Percentiles rank a stretch among this genome's conserved stretches.
Evolutionary conservation across 805 yeast genomes (phyloP).

Genomic region (Wickerhamomyces silvicola): DNA sequence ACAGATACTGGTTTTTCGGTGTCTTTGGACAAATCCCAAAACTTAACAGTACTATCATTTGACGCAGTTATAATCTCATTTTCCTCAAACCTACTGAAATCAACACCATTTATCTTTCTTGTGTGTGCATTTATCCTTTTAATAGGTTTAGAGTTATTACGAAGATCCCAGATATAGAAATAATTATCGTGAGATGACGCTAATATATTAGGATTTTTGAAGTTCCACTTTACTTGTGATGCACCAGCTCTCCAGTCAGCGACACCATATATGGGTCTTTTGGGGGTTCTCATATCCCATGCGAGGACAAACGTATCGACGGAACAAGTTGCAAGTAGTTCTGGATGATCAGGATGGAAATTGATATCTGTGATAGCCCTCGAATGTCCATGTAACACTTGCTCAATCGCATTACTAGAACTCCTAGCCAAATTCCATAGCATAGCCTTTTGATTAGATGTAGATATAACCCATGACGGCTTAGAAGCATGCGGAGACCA

Average conservation of each 20-base stretch:
- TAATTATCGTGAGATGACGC: slow-evolving; percentile 85
- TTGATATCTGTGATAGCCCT: slow-evolving; percentile 95
- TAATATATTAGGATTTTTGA: slow-evolving; percentile 61
- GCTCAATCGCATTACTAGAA: slow-evolving; percentile 72
- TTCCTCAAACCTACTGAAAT: slow-evolving; percentile 59
- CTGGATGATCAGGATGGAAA: slow-evolving; percentile 84
- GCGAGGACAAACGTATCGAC: slow-evolving; percentile 81
- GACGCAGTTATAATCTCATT: slow-evolving; percentile 73
- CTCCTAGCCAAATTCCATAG: slow-evolving; percentile 82
- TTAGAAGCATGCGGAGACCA: slow-evolving; percentile 91
- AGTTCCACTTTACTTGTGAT: slow-evolving; percentile 92
- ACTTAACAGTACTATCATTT: slow-evolving; percentile 76
- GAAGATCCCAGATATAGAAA: slow-evolving; percentile 80
- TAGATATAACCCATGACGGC: slow-evolving; percentile 88
- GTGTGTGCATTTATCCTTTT: slow-evolving; percentile 64
- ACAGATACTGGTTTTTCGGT: slow-evolving; percentile 45
- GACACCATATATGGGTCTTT: slow-evolving; percentile 64
- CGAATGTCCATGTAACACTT: slow-evolving; percentile 81
- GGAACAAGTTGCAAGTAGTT: slow-evolving; percentile 84
- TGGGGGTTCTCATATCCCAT: slow-evolving; percentile 88
- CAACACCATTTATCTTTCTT: slow-evolving; percentile 87
- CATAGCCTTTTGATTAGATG: slow-evolving; percentile 91
- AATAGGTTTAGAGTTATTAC: slow-evolving; percentile 77
- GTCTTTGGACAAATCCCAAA: slow-evolving; percentile 60
- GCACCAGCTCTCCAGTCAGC: slow-evolving; percentile 97